phyloP scores from a whole-genome alignment of 1,284 basidiomycete genomes.

The Microbotryum lychnidis-dioicae region DNA sequence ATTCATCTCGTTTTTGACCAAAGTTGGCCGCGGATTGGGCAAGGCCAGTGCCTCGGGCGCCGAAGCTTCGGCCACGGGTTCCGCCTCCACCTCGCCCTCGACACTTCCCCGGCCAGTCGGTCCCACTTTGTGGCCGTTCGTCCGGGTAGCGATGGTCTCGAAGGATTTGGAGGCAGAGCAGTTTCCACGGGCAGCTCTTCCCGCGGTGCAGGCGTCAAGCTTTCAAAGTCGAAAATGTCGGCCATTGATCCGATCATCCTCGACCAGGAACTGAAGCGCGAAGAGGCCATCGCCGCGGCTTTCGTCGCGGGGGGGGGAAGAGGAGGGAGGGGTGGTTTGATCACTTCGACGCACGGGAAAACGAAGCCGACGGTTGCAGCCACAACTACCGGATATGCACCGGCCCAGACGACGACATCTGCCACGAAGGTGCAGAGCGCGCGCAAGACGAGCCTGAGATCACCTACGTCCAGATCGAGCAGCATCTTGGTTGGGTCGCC shows the following conservation, averaged over 20 bases:
- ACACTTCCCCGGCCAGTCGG: too few species aligned
- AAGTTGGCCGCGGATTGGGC: not conserved
- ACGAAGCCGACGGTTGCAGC: constrained; percentile 25
- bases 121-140: not conserved
- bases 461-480: not conserved
- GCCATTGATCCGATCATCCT: constrained; percentile 2
- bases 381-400: constrained; percentile 12
- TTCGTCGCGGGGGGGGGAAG: not conserved
- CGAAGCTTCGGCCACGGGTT: not conserved
- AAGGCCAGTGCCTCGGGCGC: not conserved
- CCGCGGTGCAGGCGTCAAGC: constrained; percentile 24
- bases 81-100: not conserved
- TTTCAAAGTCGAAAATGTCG: constrained; percentile 14
- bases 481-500: constrained; percentile 13
- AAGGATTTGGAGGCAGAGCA: not conserved
- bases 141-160: not conserved
- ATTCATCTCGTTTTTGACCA: not conserved
- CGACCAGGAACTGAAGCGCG: not conserved
- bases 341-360: constrained; percentile 23
- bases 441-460: not conserved
- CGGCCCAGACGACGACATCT: constrained; percentile 2
- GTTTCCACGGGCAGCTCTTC: constrained; percentile 15
- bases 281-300: not conserved
- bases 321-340: constrained; percentile 22
- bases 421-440: not conserved